Conservation (phyloP, 2,329 filamentous ascomycete species). For the Trichothecium roseum region DNA sequence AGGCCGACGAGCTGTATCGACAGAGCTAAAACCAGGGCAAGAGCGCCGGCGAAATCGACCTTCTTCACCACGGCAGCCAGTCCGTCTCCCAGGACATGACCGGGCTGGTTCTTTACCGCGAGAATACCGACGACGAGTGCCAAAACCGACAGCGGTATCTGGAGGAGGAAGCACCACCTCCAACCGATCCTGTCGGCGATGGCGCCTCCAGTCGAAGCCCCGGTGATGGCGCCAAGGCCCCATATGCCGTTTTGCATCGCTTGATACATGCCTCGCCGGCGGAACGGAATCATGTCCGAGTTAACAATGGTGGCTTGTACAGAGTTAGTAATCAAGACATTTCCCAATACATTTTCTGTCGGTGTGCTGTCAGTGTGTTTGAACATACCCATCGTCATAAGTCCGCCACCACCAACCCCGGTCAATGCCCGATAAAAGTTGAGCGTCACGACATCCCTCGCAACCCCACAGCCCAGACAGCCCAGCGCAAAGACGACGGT, state of each 20-base stretch:
- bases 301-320: conserved; percentile 40
- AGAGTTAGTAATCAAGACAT: background rate
- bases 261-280: conserved; percentile 46
- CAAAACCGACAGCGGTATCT: conserved; percentile 47
- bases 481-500: conserved; percentile 51
- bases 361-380: background rate
- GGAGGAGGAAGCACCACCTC: conserved; percentile 56
- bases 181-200: conserved; percentile 56
- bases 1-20: conserved; percentile 46
- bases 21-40: conserved; percentile 46
- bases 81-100: conserved; percentile 16
- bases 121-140: conserved; percentile 42
- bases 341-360: conserved; percentile 1
- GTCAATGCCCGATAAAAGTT: conserved; percentile 56
- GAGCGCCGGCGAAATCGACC: conserved; percentile 47
- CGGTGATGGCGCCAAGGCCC: conserved; percentile 51
- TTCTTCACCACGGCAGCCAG: conserved; percentile 35
- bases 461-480: conserved; percentile 55
- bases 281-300: conserved; percentile 52
- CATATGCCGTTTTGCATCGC: conserved; percentile 50
- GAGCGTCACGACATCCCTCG: conserved; percentile 45
- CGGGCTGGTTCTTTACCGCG: conserved; percentile 36
- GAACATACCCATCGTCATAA: conserved; percentile 57
- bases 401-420: conserved; percentile 58
- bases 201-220: conserved; percentile 53